A percentile compares a stretch with the other conserved stretches of the same genome.
Evolutionary conservation across 495 filamentous ascomycete species (phyloP).

Genomic region (Thermothielavioides terrestris): DNA sequence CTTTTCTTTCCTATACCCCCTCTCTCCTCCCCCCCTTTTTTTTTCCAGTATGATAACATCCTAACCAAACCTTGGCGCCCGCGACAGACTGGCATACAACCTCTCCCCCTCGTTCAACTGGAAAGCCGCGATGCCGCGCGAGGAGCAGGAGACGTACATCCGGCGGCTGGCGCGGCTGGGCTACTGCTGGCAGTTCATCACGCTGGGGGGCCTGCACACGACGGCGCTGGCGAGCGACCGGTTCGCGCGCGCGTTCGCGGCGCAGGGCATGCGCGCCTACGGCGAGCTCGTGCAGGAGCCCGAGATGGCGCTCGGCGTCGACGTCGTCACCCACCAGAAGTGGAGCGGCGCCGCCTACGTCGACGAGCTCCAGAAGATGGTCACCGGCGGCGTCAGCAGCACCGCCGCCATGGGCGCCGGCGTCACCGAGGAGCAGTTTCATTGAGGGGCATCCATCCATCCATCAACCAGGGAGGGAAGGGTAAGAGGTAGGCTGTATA

Average conservation of each 20-base stretch:
- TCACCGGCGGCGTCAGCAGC: constrained; percentile 81
- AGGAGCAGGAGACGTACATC: constrained; percentile 97
- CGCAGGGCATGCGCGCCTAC: constrained; percentile 90
- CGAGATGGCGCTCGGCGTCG: constrained; percentile 81
- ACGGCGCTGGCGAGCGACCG: constrained; percentile 83
- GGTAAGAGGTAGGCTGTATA: neutral
- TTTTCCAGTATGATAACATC: neutral
- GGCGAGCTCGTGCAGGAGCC: constrained; percentile 96
- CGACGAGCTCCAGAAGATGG: constrained; percentile 94
- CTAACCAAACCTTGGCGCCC: constrained; percentile 5
- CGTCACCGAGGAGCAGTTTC: constrained; percentile 95
- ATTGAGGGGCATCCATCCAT: constrained; percentile 25
- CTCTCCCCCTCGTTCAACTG: constrained; percentile 99
- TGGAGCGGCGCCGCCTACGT: constrained; percentile 94
- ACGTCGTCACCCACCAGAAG: constrained; percentile 98
- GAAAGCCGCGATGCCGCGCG: constrained; percentile 90
- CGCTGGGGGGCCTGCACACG: constrained; percentile 92
- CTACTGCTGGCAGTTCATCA: constrained; percentile 99
- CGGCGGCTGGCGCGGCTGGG: constrained; percentile 74
- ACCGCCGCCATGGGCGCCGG: constrained; percentile 96
- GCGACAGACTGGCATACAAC: constrained; percentile 78
- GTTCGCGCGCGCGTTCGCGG: constrained; percentile 74
- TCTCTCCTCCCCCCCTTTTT: neutral
- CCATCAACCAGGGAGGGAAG: too few relatives aligned
- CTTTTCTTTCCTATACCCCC: neutral